Conservation (phyloP, 179 eudicot species). For the Patellifolia procumbens region DNA sequence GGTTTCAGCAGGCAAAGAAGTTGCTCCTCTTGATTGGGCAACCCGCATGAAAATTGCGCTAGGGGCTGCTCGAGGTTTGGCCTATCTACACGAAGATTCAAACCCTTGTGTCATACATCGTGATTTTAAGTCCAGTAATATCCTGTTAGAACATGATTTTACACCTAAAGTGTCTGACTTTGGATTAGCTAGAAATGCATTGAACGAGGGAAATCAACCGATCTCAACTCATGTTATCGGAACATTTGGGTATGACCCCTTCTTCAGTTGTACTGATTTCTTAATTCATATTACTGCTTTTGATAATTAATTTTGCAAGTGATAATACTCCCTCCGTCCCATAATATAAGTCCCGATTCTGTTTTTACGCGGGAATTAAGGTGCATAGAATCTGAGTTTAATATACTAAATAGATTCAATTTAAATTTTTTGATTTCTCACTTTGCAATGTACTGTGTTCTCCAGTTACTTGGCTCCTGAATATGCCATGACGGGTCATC, state of each 20-base stretch:
- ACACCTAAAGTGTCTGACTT: conserved; percentile 97
- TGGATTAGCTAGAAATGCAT: conserved; percentile 83
- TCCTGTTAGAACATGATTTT: conserved; percentile 84
- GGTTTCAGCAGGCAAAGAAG: conserved; percentile 65
- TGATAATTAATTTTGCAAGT: not conserved
- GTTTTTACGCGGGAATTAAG: no score
- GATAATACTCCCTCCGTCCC: no score
- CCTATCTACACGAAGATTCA: conserved; percentile 96
- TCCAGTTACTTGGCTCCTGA: conserved; percentile 95
- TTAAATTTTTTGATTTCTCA: not conserved
- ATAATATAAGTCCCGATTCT: no score
- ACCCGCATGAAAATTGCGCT: conserved; percentile 87
- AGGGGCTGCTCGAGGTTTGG: conserved; percentile 93
- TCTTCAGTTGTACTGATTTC: not conserved
- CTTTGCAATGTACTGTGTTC: not conserved
- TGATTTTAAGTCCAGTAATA: conserved; percentile 96
- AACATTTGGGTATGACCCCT: conserved; percentile 78
- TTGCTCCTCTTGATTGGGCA: conserved; percentile 77
- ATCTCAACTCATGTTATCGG: conserved; percentile 96
- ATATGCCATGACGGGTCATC: conserved; percentile 99
- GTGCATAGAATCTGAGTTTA: no score
- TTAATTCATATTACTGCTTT: not conserved
- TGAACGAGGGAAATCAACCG: conserved; percentile 66
- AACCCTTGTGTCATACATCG: conserved; percentile 96
- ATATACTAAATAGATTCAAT: not conserved